phyloP scores from a whole-genome alignment of 2,329 filamentous ascomycete genomes.

The Zasmidium citrigriseum region DNA sequence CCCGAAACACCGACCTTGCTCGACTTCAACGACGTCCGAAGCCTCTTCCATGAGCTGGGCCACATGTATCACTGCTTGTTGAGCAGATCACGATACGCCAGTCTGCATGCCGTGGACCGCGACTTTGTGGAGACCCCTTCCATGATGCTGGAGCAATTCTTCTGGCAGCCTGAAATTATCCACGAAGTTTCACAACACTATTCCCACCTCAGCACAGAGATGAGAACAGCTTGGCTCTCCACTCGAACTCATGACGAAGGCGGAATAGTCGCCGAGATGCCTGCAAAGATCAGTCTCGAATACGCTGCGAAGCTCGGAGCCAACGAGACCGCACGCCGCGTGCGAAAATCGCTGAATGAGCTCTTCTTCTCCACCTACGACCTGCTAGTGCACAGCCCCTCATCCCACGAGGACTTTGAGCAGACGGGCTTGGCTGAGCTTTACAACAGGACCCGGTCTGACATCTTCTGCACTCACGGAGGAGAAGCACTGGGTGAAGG shows the following conservation, averaged over 20 bases:
- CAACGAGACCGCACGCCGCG: not conserved
- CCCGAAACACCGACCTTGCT: not conserved
- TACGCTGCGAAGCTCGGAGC: not conserved
- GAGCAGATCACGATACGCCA: not conserved
- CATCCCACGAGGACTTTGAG: not conserved
- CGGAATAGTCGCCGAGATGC: not conserved
- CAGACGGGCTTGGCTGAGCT: conserved; percentile 3
- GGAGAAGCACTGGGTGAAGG: conserved; percentile 9
- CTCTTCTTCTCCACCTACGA: conserved; percentile 10
- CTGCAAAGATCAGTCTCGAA: conserved; percentile 5
- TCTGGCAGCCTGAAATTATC: not conserved
- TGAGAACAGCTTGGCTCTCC: not conserved
- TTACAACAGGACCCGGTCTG: not conserved
- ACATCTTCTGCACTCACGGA: conserved; percentile 1
- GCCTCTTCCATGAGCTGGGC: not conserved
- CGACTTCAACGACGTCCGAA: not conserved
- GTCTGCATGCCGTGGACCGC: not conserved
- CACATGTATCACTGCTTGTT: not conserved
- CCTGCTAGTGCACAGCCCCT: conserved; percentile 5
- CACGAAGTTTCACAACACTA: not conserved
- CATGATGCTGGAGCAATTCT: conserved; percentile 1
- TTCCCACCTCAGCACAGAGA: not conserved
- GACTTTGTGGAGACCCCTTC: not conserved
- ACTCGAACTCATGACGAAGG: not conserved
- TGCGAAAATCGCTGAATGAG: not conserved